Evolutionary conservation across 2,329 filamentous ascomycete species (phyloP).

Genomic region (Fusarium transvaalense): DNA sequence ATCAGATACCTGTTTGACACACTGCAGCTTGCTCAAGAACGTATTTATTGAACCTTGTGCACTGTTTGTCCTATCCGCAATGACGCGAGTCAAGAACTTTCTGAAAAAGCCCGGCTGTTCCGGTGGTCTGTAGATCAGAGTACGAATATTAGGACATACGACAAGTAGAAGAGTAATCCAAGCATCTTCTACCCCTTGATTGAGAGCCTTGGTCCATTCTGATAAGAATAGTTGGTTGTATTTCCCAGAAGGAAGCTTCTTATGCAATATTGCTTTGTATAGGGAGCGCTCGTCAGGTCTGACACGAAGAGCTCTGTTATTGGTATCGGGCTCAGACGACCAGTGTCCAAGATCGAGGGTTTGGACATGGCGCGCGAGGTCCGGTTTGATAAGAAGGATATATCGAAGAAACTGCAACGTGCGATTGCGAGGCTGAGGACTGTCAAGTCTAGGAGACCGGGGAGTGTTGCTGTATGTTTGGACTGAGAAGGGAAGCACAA

Average conservation of each 20-base stretch:
- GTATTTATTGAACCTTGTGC: background rate
- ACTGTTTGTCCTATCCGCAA: background rate
- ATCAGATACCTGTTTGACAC: background rate
- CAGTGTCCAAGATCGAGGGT: too few species aligned
- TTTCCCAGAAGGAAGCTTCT: background rate
- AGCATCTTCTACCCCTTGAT: background rate
- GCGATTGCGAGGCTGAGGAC: too few species aligned
- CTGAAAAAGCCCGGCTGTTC: background rate
- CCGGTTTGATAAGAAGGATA: too few species aligned
- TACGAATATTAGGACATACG: background rate
- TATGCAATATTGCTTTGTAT: background rate
- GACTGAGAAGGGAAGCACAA: too few species aligned
- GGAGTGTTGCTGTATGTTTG: too few species aligned
- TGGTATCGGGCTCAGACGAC: too few species aligned
- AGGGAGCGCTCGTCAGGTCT: background rate
- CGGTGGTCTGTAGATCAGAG: background rate
- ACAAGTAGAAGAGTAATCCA: background rate
- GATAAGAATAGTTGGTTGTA: too few species aligned
- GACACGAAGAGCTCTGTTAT: too few species aligned
- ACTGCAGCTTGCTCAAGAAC: background rate
- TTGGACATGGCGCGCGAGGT: too few species aligned
- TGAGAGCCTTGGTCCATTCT: background rate
- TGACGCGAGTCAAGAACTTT: background rate
- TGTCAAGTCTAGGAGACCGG: too few species aligned
- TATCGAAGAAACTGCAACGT: too few species aligned